Base-by-base conservation (phyloP, 2,329 filamentous ascomycete genomes). In the Cephalotrichum gorgonifer region DNA sequence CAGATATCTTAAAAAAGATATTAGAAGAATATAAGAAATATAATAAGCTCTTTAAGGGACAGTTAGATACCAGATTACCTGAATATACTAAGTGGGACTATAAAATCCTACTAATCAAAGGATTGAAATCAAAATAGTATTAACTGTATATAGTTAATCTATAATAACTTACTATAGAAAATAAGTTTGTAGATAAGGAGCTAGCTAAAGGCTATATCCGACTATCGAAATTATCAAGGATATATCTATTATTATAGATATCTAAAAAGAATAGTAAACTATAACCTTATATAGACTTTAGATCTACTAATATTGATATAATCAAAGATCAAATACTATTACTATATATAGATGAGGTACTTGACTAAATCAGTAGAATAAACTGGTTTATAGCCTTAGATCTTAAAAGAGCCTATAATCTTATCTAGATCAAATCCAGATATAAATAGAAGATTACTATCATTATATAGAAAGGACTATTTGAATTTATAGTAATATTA, bases 401-500 rank as follows among this genome's bases (percentile, higher is more conserved):
- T 44, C 17, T 31, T 31, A 47, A 54, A 35, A 39, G 49, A 31
- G 26, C 53, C 38, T 39, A 43, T 43, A 44, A 50, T 43, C 43
- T 44, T 43, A 39, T 48, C 22, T 48, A 33, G 42, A 52, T 48
- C 42, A 52, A 43, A 49, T n/a, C n/a, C n/a, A 49, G 7, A 30
- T 35, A 43, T 51, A 41, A 51, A 41, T 53, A 54, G 22, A 52
- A 55, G 20, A 51, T 39, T 33, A 26, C 27, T 17, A 52, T 52
- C 39, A 43, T 51, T 25, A 50, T 38, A 28, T 47, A 44, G 48
- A 53, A 49, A 43, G 52, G 26, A 17, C 48, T 53, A 25, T 56
- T 50, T 53, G 51, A 56, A 35, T 56, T 54, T 47, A 28, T 50
- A 39, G 44, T 53, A 28, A 54, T 54, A 52, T 33, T 50, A 42